A percentile compares a stretch with the other conserved stretches of the same genome.
phyloP scores from a whole-genome alignment of 768 basidiomycete genomes.

The Hypholoma sublateritium region DNA sequence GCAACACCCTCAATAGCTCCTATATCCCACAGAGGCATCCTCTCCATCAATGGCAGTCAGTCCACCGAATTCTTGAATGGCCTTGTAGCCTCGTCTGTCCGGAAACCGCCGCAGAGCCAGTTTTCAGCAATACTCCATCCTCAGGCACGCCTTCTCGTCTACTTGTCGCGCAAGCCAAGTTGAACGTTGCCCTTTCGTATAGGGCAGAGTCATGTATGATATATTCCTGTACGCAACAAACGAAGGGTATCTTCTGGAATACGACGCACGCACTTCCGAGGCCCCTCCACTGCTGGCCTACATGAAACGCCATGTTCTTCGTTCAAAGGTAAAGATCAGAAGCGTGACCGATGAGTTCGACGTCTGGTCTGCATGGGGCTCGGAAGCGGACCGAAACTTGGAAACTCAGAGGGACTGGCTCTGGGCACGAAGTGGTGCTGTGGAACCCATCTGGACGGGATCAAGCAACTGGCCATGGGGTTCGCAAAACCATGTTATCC shows the following conservation, averaged over 20 bases:
- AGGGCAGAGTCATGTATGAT: conserved; percentile 92
- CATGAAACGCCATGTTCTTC: conserved; percentile 82
- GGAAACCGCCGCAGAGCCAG: conserved; percentile 36
- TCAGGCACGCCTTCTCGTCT: conserved; percentile 50
- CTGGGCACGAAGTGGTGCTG: conserved; percentile 68
- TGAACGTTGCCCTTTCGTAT: conserved; percentile 14
- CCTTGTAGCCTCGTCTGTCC: conserved; percentile 55
- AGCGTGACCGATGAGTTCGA: conserved; percentile 79
- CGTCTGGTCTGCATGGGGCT: conserved; percentile 82
- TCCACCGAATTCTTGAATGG: conserved; percentile 83
- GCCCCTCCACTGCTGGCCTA: conserved; percentile 62
- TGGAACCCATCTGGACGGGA: conserved; percentile 73
- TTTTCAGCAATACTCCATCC: conserved; percentile 79
- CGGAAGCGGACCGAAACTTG: conserved; percentile 29
- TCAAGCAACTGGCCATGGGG: conserved; percentile 60
- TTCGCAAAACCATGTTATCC: conserved; percentile 44
- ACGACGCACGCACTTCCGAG: conserved; percentile 62
- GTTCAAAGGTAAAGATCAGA: conserved; percentile 83
- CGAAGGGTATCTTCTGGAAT: conserved; percentile 68
- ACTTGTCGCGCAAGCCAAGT: conserved; percentile 4
- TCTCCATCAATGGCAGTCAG: conserved; percentile 81
- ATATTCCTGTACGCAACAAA: conserved; percentile 75
- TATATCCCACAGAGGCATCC: conserved; percentile 61
- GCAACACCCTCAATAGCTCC: conserved; percentile 56
- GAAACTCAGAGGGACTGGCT: conserved; percentile 40